Base-by-base conservation (phyloP, 1,284 basidiomycete species). In the Ceratobasidium sp. region DNA sequence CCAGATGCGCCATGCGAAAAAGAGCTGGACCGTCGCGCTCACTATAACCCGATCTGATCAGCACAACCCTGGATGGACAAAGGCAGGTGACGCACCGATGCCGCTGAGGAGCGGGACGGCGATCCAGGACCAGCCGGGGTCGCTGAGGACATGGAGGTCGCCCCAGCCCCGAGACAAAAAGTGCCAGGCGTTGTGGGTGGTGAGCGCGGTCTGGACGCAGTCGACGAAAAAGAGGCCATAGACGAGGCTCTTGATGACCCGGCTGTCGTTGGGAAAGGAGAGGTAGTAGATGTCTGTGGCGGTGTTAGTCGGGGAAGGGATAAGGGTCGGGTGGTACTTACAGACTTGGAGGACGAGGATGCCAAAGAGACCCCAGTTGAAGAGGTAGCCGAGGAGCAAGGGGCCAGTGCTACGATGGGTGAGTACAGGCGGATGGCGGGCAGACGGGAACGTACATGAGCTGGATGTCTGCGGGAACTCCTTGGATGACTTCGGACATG, bases 81-180 rank as follows among this genome's bases (percentile, higher is more conserved):
- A 11, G 25, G 16, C 8, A 12, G 2, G 21, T 30, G 16, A 38
- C 64, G 28, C 33, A 69, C 64, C 64, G 42, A 75, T 30, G 6
- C 74, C 74, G 23, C 60, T 72, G 62, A 74, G 59, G 7, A 75
- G 59, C n/a, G 74, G 74, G 18, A 75, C 74, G 9, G 74, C 73
- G 33, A 75, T 75, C 74, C 74, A 75, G 7, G 74, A 75, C 74
- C 74, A 75, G 49, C 72, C 72, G 40, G 74, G 74, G 40, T 74
- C 70, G n/a, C 30, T 23, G 14, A 75, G 58, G 30, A 73, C 74
- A 38, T 30, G 38, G 16, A 73, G 44, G 54, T 74, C 69, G 25
- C 74, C 74, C 74, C 74, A 75, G 16, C 74, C 74, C 14, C 21
- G n/a, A 9, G 64, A 70, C 11, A 75, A 44, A 46, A 75, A 75